Percentiles rank a stretch among this genome's conserved stretches.
These are phyloP conservation scores for Ogataea neopini DNA, from an alignment of 805 yeast genomes.

Conservation along the genomic window DNA sequence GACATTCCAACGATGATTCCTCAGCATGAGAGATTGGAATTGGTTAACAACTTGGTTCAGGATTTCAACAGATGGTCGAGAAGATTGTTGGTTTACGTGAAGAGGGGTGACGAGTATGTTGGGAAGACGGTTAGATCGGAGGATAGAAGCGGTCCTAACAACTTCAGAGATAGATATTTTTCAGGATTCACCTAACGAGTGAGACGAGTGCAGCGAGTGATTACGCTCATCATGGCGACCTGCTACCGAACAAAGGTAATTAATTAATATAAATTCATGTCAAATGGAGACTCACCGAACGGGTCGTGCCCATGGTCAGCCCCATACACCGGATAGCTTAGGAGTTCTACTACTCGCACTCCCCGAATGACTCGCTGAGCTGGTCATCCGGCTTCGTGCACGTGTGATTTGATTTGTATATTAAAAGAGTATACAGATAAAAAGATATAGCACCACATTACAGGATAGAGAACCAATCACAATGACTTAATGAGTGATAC, in stretches of 20 bases:
- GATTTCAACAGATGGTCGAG: constrained; percentile 94
- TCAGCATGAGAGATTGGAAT: constrained; percentile 68
- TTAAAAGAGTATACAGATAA: constrained; percentile 9
- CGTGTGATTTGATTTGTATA: constrained; percentile 6
- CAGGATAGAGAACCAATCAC: constrained; percentile 5
- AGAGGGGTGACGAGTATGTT: constrained; percentile 50
- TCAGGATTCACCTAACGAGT: constrained; percentile 58
- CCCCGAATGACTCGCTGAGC: no score
- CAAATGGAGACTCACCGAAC: no score
- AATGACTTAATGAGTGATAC: constrained; percentile 5
- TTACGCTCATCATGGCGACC: no score
- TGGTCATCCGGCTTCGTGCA: no score
- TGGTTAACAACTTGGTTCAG: constrained; percentile 77
- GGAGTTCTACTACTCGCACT: background rate
- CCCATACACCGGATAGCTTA: no score
- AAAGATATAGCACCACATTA: constrained; percentile 11
- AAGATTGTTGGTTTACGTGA: constrained; percentile 76
- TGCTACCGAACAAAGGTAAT: no score
- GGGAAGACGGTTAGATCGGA: constrained; percentile 48
- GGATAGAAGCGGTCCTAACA: constrained; percentile 48
- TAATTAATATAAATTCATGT: no score
- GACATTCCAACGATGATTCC: constrained; percentile 62
- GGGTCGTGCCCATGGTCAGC: no score
- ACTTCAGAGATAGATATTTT: constrained; percentile 79
- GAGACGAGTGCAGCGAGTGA: no score